These are phyloP conservation scores for Epichloe hybrida DNA, from an alignment of 2,329 filamentous ascomycete genomes.

Conservation along the genomic window DNA sequence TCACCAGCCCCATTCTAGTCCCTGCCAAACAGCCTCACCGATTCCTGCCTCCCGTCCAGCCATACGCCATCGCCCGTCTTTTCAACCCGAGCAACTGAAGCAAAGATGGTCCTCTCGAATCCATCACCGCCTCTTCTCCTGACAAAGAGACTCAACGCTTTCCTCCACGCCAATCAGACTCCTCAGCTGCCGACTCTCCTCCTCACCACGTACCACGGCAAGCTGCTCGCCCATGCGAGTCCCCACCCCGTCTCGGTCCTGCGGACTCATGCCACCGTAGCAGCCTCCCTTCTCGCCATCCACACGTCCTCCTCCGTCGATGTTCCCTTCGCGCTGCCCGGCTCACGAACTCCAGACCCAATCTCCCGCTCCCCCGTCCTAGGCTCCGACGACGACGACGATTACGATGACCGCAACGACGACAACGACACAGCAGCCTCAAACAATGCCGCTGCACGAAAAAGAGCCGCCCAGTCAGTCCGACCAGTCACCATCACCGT, in stretches of 20 bases:
- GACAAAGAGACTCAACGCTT: constrained; percentile 49
- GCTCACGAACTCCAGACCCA: constrained; percentile 17
- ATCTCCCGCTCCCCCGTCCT: constrained; percentile 12
- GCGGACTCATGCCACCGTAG: constrained; percentile 50
- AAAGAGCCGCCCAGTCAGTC: constrained; percentile 10
- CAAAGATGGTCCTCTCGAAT: constrained; percentile 21
- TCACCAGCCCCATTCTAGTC: neutral
- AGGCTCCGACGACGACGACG: constrained; percentile 13
- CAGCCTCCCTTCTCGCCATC: constrained; percentile 46
- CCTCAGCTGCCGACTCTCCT: constrained; percentile 45
- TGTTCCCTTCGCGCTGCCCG: constrained; percentile 29
- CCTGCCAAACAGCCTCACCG: neutral
- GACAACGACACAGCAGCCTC: neutral
- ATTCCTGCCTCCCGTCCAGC: too few species aligned
- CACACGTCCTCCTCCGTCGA: constrained; percentile 33
- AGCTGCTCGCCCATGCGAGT: constrained; percentile 49
- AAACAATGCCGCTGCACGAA: neutral
- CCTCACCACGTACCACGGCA: constrained; percentile 45
- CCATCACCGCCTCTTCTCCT: constrained; percentile 47
- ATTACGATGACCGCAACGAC: constrained; percentile 9
- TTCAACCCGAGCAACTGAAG: too few species aligned
- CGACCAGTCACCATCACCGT: constrained; percentile 37
- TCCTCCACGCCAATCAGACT: constrained; percentile 45
- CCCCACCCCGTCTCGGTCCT: constrained; percentile 40
- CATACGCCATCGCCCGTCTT: too few species aligned